phyloP scores from a whole-genome alignment of 2,329 filamentous ascomycete genomes.

The Botrytis paeoniae region DNA sequence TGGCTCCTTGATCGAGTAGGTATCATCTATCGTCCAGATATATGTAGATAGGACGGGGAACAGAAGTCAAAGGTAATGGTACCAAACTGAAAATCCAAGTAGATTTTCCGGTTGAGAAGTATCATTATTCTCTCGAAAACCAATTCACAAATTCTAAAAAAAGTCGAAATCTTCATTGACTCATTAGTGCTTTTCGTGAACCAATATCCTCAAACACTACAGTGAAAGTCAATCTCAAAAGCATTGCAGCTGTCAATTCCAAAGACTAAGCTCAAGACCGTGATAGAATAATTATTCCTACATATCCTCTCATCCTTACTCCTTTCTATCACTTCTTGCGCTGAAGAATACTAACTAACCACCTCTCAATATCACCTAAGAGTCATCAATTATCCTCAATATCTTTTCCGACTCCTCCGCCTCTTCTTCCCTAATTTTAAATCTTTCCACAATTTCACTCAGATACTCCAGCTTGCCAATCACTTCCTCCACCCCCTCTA shows the following conservation, averaged over 20 bases:
- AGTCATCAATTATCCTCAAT: background rate
- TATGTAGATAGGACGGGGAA: background rate
- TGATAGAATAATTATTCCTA: background rate
- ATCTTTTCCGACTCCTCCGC: no score
- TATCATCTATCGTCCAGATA: background rate
- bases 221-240: background rate
- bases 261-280: background rate
- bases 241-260: background rate
- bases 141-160: background rate
- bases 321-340: no score
- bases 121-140: rapidly evolving
- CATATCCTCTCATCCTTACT: background rate
- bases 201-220: background rate
- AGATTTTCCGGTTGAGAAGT: background rate
- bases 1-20: background rate
- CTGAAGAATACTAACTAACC: background rate
- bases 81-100: background rate
- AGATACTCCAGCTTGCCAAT: background rate
- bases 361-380: background rate
- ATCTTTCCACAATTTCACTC: no score
- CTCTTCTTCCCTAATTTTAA: background rate
- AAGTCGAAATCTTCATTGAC: background rate
- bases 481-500: background rate
- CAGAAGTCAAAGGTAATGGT: background rate
- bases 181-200: background rate